Evolutionary conservation across 768 basidiomycete species (phyloP).

Genomic region (Mycena indigotica): DNA sequence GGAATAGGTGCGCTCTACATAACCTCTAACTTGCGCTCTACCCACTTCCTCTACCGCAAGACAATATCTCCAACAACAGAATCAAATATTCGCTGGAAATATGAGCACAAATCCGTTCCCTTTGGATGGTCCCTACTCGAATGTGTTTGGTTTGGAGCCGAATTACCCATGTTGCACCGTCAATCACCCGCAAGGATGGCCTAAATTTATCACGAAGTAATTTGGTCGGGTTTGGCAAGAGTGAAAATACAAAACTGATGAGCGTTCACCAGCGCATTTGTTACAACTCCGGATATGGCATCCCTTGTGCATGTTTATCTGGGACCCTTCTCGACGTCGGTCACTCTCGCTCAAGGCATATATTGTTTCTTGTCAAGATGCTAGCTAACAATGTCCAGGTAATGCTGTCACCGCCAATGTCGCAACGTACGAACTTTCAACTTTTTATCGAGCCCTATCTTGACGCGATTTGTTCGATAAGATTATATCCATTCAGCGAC

Average conservation of each 20-base stretch:
- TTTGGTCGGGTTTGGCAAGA: not conserved
- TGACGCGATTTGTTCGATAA: not conserved
- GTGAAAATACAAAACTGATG: not conserved
- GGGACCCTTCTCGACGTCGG: slow-evolving; percentile 47
- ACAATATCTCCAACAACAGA: slow-evolving; percentile 48
- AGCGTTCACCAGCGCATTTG: slow-evolving; percentile 36
- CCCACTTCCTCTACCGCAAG: slow-evolving; percentile 8
- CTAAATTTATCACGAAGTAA: slow-evolving; percentile 51
- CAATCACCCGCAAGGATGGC: slow-evolving; percentile 57
- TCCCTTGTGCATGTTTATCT: slow-evolving; percentile 52
- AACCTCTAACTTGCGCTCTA: not conserved
- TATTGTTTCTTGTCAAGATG: slow-evolving; percentile 2
- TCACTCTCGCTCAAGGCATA: slow-evolving; percentile 44
- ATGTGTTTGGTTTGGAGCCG: slow-evolving; percentile 53
- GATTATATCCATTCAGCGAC: slow-evolving; percentile 53
- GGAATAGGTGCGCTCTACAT: slow-evolving; percentile 36
- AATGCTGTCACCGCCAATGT: slow-evolving; percentile 47
- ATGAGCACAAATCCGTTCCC: slow-evolving; percentile 41
- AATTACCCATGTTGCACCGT: slow-evolving; percentile 60
- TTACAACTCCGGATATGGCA: slow-evolving; percentile 46
- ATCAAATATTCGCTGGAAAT: slow-evolving; percentile 44
- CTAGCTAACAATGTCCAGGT: slow-evolving; percentile 26
- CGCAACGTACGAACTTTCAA: slow-evolving; percentile 33
- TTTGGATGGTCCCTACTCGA: slow-evolving; percentile 38
- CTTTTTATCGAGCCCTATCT: not conserved